Percentiles rank a stretch among this genome's conserved stretches.
Evolutionary conservation across 2,329 filamentous ascomycete genomes (phyloP).

Genomic region (Beauveria medogensis): DNA sequence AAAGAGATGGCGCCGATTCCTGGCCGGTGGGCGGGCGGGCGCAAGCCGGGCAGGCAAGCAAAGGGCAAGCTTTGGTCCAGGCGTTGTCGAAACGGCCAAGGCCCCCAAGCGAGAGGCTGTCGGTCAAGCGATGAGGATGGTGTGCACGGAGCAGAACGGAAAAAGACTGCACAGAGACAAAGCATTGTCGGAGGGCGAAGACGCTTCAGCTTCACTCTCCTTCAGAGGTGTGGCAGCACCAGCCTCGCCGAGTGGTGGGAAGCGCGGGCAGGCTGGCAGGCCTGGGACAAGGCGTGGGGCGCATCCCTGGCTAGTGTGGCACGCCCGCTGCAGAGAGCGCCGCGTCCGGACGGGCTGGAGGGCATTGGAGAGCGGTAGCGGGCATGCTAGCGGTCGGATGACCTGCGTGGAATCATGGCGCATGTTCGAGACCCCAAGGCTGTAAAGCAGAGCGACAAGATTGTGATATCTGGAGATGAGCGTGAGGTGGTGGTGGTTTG

Average conservation of each 20-base stretch:
- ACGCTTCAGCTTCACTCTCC: background rate
- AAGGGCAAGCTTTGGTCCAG: background rate
- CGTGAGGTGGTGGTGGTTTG: background rate
- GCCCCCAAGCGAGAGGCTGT: background rate
- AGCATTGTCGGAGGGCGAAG: background rate
- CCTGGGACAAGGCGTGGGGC: background rate
- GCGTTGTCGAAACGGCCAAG: background rate
- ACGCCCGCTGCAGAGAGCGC: constrained; percentile 8
- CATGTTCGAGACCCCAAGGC: constrained; percentile 7
- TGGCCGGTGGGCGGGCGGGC: background rate
- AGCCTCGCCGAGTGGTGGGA: background rate
- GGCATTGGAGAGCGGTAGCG: constrained; percentile 1
- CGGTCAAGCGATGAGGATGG: constrained; percentile 1
- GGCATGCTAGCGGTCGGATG: constrained; percentile 4
- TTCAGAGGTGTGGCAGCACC: background rate
- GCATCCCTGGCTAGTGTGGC: constrained; percentile 6
- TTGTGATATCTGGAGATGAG: background rate
- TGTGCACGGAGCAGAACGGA: background rate
- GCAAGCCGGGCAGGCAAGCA: background rate
- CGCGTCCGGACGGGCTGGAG: constrained; percentile 7
- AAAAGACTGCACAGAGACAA: background rate
- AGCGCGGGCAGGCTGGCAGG: background rate
- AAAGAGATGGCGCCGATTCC: background rate
- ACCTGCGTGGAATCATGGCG: constrained; percentile 3
- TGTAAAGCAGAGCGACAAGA: background rate